These are phyloP conservation scores for Pisolithus tinctorius DNA, from an alignment of 768 basidiomycete species.

Conservation along the genomic window DNA sequence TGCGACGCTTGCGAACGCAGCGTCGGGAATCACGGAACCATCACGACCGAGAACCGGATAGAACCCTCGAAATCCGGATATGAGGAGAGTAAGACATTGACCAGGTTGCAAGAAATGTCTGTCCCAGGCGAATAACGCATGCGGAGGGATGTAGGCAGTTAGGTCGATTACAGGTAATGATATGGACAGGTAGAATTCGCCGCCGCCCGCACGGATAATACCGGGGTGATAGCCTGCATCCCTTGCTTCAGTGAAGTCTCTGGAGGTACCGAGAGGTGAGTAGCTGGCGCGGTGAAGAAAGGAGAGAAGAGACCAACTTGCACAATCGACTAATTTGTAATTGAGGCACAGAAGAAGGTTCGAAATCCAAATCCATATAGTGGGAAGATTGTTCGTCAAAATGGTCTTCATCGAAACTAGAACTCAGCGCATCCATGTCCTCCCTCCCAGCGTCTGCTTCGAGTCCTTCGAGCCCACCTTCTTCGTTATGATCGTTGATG, in stretches of 20 bases:
- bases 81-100: slow-evolving; percentile 58
- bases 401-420: too few relatives aligned
- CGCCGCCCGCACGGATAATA: slow-evolving; percentile 41
- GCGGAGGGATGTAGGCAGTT: slow-evolving; percentile 48
- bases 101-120: slow-evolving; percentile 49
- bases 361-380: too few relatives aligned
- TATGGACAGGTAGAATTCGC: slow-evolving; percentile 49
- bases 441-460: too few relatives aligned
- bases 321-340: too few relatives aligned
- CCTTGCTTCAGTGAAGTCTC: slow-evolving; percentile 57
- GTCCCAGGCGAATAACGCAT: slow-evolving; percentile 73
- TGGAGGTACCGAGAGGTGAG: slow-evolving; percentile 15
- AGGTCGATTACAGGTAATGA: slow-evolving; percentile 50
- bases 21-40: slow-evolving; percentile 32
- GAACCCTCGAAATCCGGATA: slow-evolving; percentile 45
- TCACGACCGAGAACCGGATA: slow-evolving; percentile 47
- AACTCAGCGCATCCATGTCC: too few relatives aligned
- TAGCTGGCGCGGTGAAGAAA: too few relatives aligned
- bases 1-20: slow-evolving; percentile 27
- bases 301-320: too few relatives aligned
- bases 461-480: slow-evolving; percentile 16
- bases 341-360: too few relatives aligned
- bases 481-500: slow-evolving; percentile 28
- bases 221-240: slow-evolving; percentile 55
- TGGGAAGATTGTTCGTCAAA: too few relatives aligned